These are phyloP conservation scores for Yamadazyma pseudoaaseri DNA, from an alignment of 1,139 yeast genomes.

Conservation along the genomic window DNA sequence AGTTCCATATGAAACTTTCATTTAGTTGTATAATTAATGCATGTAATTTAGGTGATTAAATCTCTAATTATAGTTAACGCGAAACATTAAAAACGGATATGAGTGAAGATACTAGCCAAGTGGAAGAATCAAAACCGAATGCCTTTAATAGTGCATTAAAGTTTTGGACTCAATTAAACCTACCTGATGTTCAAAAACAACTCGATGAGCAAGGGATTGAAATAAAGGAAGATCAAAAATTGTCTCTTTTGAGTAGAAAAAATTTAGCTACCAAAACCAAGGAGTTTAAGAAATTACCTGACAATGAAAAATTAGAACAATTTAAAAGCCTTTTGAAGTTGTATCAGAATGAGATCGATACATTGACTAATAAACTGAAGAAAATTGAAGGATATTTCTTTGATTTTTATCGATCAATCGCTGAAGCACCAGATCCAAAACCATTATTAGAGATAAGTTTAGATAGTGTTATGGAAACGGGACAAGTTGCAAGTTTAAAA, in stretches of 20 bases:
- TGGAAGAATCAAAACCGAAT: slow-evolving; percentile 13
- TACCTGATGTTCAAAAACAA: slow-evolving; percentile 64
- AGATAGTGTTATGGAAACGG: slow-evolving; percentile 60
- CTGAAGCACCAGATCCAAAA: slow-evolving; percentile 92
- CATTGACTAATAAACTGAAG: slow-evolving; percentile 74
- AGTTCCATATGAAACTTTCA: slow-evolving; percentile 98
- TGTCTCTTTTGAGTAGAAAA: slow-evolving; percentile 68
- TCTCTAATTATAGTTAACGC: background rate
- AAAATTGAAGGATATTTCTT: slow-evolving; percentile 71
- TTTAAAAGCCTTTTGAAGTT: slow-evolving; percentile 69
- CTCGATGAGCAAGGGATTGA: slow-evolving; percentile 76
- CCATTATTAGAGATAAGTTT: slow-evolving; percentile 74
- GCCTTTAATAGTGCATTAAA: slow-evolving; percentile 54
- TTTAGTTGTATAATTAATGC: slow-evolving; percentile 44
- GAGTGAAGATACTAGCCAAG: background rate
- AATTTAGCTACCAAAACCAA: slow-evolving; percentile 79
- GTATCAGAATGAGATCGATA: slow-evolving; percentile 87
- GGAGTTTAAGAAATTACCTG: slow-evolving; percentile 69
- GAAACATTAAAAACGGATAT: background rate
- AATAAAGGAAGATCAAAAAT: slow-evolving; percentile 67
- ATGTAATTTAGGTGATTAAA: slow-evolving; percentile 8
- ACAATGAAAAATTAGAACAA: slow-evolving; percentile 62
- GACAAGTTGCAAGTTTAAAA: slow-evolving; percentile 53
- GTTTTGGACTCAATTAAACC: slow-evolving; percentile 74
- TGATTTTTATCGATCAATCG: slow-evolving; percentile 69